These are phyloP conservation scores for Acrocalymma vagum DNA, from an alignment of 2,329 filamentous ascomycete genomes.

Conservation along the genomic window DNA sequence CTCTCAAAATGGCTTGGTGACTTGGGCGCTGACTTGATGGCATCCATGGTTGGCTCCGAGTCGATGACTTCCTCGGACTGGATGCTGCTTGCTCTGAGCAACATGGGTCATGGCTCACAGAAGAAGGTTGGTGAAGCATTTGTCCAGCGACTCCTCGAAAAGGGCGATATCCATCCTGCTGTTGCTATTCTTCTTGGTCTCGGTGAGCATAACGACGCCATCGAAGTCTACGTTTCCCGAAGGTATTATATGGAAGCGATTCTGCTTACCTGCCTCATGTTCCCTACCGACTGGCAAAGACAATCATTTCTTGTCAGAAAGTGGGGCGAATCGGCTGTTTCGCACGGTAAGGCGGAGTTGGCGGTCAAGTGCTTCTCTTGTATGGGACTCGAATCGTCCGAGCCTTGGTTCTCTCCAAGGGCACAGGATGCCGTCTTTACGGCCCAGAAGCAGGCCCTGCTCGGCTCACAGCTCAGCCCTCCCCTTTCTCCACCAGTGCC, in stretches of 20 bases:
- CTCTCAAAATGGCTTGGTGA: conserved; percentile 94
- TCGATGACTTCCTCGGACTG: conserved; percentile 95
- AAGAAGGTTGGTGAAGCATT: conserved; percentile 92
- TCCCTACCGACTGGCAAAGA: conserved; percentile 88
- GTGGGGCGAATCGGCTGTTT: conserved; percentile 93
- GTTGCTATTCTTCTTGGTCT: conserved; percentile 92
- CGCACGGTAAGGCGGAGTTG: conserved; percentile 85
- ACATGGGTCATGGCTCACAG: conserved; percentile 79
- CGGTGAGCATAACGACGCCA: conserved; percentile 91
- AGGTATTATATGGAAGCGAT: conserved; percentile 93
- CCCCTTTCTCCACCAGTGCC: conserved; percentile 77
- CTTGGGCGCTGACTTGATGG: conserved; percentile 81
- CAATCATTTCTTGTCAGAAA: conserved; percentile 88
- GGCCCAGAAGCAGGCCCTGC: conserved; percentile 61
- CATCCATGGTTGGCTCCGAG: conserved; percentile 75
- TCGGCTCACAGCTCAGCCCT: conserved; percentile 68
- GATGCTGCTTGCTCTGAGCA: conserved; percentile 93
- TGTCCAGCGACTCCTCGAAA: conserved; percentile 87
- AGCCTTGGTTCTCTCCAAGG: conserved; percentile 88
- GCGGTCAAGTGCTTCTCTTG: conserved; percentile 95
- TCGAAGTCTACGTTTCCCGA: conserved; percentile 94
- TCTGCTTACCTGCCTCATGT: conserved; percentile 83
- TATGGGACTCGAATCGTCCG: conserved; percentile 82
- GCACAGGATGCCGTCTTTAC: conserved; percentile 69
- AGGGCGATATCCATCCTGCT: conserved; percentile 89